Conservation (phyloP, 1,284 basidiomycete genomes). For the Cutaneotrichosporon spelunceum region DNA sequence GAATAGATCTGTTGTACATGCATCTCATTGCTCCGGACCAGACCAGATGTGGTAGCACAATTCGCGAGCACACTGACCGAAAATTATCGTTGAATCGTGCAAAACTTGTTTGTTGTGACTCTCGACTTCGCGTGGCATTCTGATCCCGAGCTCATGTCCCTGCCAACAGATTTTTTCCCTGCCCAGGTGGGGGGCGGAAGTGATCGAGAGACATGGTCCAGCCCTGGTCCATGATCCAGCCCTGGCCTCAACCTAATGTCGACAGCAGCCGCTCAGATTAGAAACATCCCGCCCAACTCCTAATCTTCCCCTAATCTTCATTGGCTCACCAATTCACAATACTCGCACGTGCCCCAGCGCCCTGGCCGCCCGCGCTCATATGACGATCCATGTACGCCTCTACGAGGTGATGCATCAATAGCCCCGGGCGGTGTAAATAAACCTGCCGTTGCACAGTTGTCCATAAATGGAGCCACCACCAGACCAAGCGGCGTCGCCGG, state of each 20-base stretch:
- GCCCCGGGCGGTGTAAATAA: neutral
- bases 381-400: neutral
- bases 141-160: too few relatives aligned
- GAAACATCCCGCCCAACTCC: neutral
- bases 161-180: too few relatives aligned
- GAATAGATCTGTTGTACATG: slow-evolving; percentile 18
- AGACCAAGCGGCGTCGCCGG: slow-evolving; percentile 13
- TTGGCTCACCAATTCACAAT: neutral
- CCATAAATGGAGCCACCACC: slow-evolving; percentile 1
- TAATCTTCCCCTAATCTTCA: neutral
- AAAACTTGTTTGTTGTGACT: too few relatives aligned
- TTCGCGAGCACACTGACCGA: neutral
- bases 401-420: neutral
- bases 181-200: neutral
- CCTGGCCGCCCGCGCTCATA: neutral
- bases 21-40: slow-evolving; percentile 18
- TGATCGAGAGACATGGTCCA: neutral
- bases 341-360: neutral
- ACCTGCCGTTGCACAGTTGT: too few relatives aligned
- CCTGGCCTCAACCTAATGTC: neutral
- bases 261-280: neutral
- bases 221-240: neutral
- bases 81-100: neutral
- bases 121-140: neutral
- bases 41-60: neutral